These are phyloP conservation scores for Paulownia fortunei DNA, from an alignment of 257 asterid species.

Conservation along the genomic window DNA sequence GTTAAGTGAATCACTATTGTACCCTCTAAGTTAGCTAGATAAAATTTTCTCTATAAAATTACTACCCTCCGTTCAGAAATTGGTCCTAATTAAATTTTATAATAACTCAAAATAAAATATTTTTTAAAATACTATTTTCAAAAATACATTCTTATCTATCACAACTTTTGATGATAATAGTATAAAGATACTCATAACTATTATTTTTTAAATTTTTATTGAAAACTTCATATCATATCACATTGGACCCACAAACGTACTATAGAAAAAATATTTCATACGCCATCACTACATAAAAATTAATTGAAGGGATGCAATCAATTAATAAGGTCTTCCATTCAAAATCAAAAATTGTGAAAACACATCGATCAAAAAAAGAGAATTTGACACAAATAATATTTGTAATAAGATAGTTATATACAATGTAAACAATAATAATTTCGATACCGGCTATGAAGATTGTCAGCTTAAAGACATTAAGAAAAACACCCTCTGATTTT, in stretches of 20 bases:
- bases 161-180: no score
- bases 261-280: not conserved
- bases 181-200: not conserved
- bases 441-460: not conserved
- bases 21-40: no score
- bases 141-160: not conserved
- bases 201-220: not conserved
- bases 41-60: not conserved
- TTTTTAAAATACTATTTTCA: no score
- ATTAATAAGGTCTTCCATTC: no score
- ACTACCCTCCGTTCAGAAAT: not conserved
- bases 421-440: not conserved
- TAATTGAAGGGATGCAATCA: not conserved
- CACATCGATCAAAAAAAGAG: not conserved
- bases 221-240: not conserved
- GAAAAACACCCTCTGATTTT: not conserved
- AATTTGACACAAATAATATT: not conserved
- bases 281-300: not conserved
- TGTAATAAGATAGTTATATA: no score
- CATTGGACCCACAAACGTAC: not conserved
- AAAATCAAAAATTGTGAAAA: not conserved
- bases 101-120: not conserved
- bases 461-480: not conserved
- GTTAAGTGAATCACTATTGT: no score
- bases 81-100: not conserved